Evolutionary conservation across 108 stramenopile species (phyloP), one percentile per base, ranked within the genome.

Genomic region (Cyclotella kingstonii): DNA sequence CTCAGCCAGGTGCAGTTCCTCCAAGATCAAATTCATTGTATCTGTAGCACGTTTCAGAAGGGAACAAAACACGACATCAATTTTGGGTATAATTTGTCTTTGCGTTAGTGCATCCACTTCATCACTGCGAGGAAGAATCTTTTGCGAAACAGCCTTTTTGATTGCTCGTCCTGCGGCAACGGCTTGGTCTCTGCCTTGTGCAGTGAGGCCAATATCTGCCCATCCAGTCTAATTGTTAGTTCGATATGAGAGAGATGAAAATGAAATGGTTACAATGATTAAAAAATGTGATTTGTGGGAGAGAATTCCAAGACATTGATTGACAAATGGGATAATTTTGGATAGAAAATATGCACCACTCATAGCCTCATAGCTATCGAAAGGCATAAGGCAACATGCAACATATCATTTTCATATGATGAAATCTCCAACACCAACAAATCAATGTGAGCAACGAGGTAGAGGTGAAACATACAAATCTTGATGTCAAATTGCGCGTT

Each of bases 201-300:
- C 33, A 12, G 66, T 67, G 10, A 67, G 56, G 36, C 47, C 66
- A 49, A 67, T 67, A 19, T 67, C 66, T 26, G 57, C 56, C 66
- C 66, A 67, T 33, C 66, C 66, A 21, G 66, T 67, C 60, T 62
- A 18, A 39, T 2, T 30, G 18, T 35, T 29, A 11, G 35, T 10
- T 36, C 17, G 15, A 21, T 55, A 2, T 4, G 10, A 4, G 19
- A 38, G 11, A 39, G 38, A 39, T 31, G 5, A 18, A 19, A 28
- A n/a, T n/a, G n/a, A n/a, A n/a, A n/a, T n/a, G n/a, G n/a, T n/a
- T n/a, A n/a, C n/a, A n/a, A n/a, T n/a, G n/a, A n/a, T n/a, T n/a
- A n/a, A n/a, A n/a, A n/a, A n/a, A n/a, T n/a, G n/a, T n/a, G n/a
- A n/a, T n/a, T n/a, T n/a, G n/a, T n/a, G n/a, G n/a, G n/a, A n/a